Base-by-base conservation (phyloP, 371 early-diverging fungal genomes). In the Blastocladiella emersonii region DNA sequence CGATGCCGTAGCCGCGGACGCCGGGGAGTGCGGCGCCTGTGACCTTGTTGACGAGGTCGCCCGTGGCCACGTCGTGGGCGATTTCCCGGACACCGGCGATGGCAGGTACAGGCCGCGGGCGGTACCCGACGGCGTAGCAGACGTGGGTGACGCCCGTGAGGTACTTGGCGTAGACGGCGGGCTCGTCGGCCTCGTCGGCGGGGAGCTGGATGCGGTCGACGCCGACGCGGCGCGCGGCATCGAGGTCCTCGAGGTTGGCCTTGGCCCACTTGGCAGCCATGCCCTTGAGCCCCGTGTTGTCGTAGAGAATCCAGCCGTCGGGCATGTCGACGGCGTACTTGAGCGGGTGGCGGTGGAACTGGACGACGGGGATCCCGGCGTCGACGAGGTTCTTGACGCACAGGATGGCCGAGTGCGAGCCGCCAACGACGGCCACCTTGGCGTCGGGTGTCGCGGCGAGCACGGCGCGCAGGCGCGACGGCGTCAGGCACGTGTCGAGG, bases 281-380 rank as follows among this genome's bases (percentile, higher is more conserved):
- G 19, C 45, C 45, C 43, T 62, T 62, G 25, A 62, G 41, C 34
- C 62, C 62, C 15, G 56, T 45, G 59, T 62, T 62, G 62, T 62
- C 62, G 32, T 62, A 57, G 27, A 30, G 13, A 10, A 62, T 62
- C 61, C 34, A n/a, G n/a, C 60, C 62, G 23, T 61, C 55, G 34
- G 27, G 62, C 27, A n/a, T 32, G 25, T 62, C 8, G 27, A 17
- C 62, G 30, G 62, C 62, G 41, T 62, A 62, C 62, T 53, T 57
- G 27, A 62, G 41, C 35, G 44, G 17, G 30, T 61, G 62, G 15
- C 62, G 62, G 25, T 25, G 12, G 4, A 59, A 37, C 1, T 34
- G 12, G 34, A 32, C 19, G 19, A 59, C 37, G 27, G 7, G n/a
- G 25, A 15, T 12, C 2, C 36, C 27, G 10, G 15, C 6, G 2